Percentiles rank a stretch among this genome's conserved stretches.
Conservation (phyloP, 805 yeast species). For the Myxozyma mucilagina region DNA sequence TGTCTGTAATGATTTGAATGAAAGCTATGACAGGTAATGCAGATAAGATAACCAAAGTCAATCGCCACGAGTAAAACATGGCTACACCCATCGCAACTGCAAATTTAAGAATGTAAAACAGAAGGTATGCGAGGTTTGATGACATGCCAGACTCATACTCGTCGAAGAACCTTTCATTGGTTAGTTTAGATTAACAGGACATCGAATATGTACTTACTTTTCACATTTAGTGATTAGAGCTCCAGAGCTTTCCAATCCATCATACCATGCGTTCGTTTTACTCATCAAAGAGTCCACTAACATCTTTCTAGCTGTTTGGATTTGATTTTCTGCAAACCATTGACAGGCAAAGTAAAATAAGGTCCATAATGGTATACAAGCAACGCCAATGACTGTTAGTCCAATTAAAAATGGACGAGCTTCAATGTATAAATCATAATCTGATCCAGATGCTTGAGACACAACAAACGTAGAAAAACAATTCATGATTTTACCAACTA, state of each 20-base stretch:
- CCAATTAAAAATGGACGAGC: constrained; percentile 17
- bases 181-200: neutral
- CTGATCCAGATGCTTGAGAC: neutral
- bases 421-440: constrained; percentile 1
- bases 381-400: constrained; percentile 1
- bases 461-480: constrained; percentile 1
- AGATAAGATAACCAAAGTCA: constrained; percentile 75
- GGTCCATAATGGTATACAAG: constrained; percentile 21
- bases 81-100: constrained; percentile 52
- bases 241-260: constrained; percentile 22
- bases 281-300: constrained; percentile 12
- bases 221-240: constrained; percentile 22
- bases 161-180: constrained; percentile 16
- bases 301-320: constrained; percentile 13
- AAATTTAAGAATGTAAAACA: constrained; percentile 7
- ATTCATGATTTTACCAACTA: constrained; percentile 18
- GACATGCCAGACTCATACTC: constrained; percentile 24
- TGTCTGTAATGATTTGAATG: constrained; percentile 53
- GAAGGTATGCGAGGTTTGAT: neutral
- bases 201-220: constrained; percentile 4
- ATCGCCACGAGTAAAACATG: constrained; percentile 77
- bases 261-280: constrained; percentile 20
- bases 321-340: constrained; percentile 26
- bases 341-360: constrained; percentile 7
- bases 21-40: constrained; percentile 66